phyloP scores from a whole-genome alignment of 352 stramenopile species.

The Peronosclerospora sorghi region DNA sequence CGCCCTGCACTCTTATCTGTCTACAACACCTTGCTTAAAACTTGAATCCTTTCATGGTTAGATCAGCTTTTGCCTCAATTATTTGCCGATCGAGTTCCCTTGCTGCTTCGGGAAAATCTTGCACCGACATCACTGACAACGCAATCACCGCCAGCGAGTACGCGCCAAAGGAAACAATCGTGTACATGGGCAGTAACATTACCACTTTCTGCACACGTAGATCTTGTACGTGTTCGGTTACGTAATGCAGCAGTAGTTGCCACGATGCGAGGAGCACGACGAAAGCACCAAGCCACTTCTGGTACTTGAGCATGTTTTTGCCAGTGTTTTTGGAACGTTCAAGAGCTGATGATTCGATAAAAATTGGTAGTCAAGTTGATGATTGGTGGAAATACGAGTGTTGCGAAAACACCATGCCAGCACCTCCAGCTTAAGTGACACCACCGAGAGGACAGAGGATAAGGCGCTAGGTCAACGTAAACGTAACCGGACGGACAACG shows the following conservation, averaged over 20 bases:
- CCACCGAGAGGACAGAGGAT: background rate
- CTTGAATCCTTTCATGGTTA: conserved; percentile 47
- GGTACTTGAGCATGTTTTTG: conserved; percentile 63
- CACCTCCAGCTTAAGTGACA: background rate
- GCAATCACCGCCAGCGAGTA: conserved; percentile 62
- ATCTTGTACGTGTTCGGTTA: conserved; percentile 19
- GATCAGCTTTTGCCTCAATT: conserved; percentile 47
- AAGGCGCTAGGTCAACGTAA: conserved; percentile 10
- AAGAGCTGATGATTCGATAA: conserved; percentile 1
- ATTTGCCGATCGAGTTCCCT: conserved; percentile 66
- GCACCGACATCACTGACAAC: conserved; percentile 56
- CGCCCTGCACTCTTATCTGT: background rate
- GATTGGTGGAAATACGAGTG: conserved; percentile 9
- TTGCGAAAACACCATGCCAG: background rate
- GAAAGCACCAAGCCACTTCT: conserved; percentile 52
- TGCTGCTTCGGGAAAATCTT: conserved; percentile 52
- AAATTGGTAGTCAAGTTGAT: background rate
- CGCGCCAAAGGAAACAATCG: conserved; percentile 53
- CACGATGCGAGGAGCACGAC: conserved; percentile 38
- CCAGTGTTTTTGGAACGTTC: background rate
- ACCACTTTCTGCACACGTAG: conserved; percentile 37
- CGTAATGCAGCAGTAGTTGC: conserved; percentile 40
- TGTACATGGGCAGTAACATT: conserved; percentile 51
- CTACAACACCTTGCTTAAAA: too few species aligned
- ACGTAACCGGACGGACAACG: conserved; percentile 27